phyloP scores from a whole-genome alignment of 2,329 filamentous ascomycete species.

The Penicillium sp. region DNA sequence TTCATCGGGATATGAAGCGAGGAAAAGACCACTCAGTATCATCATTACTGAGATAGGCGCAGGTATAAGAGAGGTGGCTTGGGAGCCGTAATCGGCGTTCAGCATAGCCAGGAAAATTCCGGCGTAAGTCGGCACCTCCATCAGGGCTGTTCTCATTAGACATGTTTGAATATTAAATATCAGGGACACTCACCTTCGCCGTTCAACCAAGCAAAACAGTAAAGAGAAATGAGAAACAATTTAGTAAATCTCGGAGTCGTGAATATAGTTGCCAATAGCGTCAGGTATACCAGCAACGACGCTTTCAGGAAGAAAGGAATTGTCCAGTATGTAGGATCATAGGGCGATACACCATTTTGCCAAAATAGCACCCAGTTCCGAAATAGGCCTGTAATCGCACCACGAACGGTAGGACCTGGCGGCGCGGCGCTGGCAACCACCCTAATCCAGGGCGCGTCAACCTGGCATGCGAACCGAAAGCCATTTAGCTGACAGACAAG shows the following conservation, averaged over 20 bases:
- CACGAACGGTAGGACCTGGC: constrained; percentile 16
- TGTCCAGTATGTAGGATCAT: constrained; percentile 48
- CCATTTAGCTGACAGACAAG: constrained; percentile 24
- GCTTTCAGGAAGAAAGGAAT: constrained; percentile 45
- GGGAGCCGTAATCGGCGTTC: constrained; percentile 23
- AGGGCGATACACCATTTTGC: constrained; percentile 42
- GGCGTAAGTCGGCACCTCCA: constrained; percentile 28
- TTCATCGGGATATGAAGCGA: constrained; percentile 28
- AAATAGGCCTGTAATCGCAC: constrained; percentile 18
- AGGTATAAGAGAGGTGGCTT: constrained; percentile 21
- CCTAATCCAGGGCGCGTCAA: constrained; percentile 27
- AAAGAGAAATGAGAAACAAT: constrained; percentile 37
- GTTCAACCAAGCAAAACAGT: constrained; percentile 39
- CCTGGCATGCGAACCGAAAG: constrained; percentile 20
- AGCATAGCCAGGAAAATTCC: constrained; percentile 29
- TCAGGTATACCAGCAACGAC: constrained; percentile 45
- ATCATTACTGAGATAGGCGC: constrained; percentile 19
- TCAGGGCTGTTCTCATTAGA: constrained; percentile 14
- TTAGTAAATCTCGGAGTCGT: constrained; percentile 39
- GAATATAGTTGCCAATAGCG: constrained; percentile 42
- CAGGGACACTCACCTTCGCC: constrained; percentile 20
- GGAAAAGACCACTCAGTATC: constrained; percentile 24
- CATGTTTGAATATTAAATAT: neutral
- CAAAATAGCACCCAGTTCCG: constrained; percentile 29
- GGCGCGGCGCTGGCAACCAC: constrained; percentile 3